Evolutionary conservation across 1,284 basidiomycete species (phyloP).

Genomic region (Ceratobasidium sp.): DNA sequence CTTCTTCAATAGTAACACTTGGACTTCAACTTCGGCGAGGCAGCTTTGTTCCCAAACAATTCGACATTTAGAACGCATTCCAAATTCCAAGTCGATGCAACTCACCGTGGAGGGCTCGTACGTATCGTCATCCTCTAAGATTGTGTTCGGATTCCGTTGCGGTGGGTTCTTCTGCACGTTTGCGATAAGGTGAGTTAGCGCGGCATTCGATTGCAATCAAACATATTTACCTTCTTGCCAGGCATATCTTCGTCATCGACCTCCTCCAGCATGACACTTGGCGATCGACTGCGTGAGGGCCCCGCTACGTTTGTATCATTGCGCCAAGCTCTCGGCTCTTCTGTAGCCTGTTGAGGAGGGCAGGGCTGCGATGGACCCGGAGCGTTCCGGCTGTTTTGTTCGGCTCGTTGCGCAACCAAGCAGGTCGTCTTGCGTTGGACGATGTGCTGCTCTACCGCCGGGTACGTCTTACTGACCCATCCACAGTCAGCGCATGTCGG

Average conservation of each 20-base stretch:
- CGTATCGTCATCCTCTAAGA: too few species aligned
- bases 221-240: neutral
- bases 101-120: too few species aligned
- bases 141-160: too few species aligned
- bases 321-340: neutral
- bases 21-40: neutral
- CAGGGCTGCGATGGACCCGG: neutral
- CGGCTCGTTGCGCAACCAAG: neutral
- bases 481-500: slow-evolving; percentile 1
- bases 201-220: neutral
- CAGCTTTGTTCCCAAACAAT: neutral
- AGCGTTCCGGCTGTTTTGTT: neutral
- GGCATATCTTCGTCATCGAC: slow-evolving; percentile 1
- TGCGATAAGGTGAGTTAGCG: neutral
- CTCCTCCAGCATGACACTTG: slow-evolving; percentile 8
- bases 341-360: neutral
- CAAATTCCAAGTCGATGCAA: neutral
- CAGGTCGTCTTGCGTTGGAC: neutral
- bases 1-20: neutral
- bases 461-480: neutral
- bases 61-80: neutral
- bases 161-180: too few species aligned
- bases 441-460: neutral
- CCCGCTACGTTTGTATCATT: neutral
- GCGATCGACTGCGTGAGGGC: neutral